A percentile compares a stretch with the other conserved stretches of the same genome.
Evolutionary conservation across 208 protist species (phyloP).

Genomic region (Tetramitus jugosus): DNA sequence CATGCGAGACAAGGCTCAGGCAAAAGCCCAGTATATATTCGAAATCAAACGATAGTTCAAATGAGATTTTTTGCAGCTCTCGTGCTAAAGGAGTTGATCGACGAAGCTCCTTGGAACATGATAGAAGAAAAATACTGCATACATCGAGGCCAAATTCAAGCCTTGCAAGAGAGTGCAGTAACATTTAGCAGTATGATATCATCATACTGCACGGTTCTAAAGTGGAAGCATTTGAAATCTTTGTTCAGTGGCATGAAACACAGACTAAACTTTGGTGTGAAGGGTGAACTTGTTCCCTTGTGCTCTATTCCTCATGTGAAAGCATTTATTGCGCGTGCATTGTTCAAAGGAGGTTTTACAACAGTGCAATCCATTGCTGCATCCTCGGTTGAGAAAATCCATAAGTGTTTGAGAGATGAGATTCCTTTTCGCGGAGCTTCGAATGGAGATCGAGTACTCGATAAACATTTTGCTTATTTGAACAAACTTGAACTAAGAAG

Average conservation of each 20-base stretch:
- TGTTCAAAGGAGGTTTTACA: conserved; percentile 42
- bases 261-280: neutral
- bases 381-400: too few species aligned
- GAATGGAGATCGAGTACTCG: too few species aligned
- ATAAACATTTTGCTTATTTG: too few species aligned
- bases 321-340: conserved; percentile 36
- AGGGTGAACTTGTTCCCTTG: conserved; percentile 28
- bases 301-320: conserved; percentile 59
- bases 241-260: neutral
- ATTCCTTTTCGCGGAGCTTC: too few species aligned
- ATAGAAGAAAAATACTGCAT: neutral
- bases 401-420: too few species aligned
- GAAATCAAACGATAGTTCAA: too few species aligned
- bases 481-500: too few species aligned
- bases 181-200: neutral
- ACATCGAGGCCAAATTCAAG: neutral
- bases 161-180: neutral
- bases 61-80: neutral
- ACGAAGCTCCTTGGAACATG: neutral
- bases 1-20: too few species aligned
- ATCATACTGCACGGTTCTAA: neutral
- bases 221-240: neutral
- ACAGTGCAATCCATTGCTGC: conserved; percentile 16
- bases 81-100: neutral
- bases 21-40: too few species aligned